Conservation (phyloP, 1,284 basidiomycete genomes). For the Apiotrichum domesticum region DNA sequence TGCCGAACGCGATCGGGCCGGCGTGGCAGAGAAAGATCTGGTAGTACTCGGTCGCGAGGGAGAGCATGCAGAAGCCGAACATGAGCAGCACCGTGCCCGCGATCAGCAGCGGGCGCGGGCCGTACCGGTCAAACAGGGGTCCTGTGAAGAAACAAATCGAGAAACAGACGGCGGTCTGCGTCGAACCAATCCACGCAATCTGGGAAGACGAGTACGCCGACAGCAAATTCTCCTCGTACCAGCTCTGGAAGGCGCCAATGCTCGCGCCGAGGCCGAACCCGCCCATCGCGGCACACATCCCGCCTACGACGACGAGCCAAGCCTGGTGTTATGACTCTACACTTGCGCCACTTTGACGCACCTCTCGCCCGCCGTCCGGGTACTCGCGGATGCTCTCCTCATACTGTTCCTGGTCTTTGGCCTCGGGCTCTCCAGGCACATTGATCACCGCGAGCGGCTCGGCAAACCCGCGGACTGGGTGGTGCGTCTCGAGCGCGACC, state of each 20-base stretch:
- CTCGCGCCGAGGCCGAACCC: conserved; percentile 17
- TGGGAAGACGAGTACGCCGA: conserved; percentile 19
- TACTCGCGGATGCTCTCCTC: too few species aligned
- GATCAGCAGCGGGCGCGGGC: conserved; percentile 23
- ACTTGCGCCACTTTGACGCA: too few species aligned
- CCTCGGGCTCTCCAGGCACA: too few species aligned
- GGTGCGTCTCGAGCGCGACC: too few species aligned
- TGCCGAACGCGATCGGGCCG: conserved; percentile 25
- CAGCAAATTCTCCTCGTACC: conserved; percentile 21
- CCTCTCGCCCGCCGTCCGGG: too few species aligned
- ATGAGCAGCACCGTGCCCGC: conserved; percentile 16
- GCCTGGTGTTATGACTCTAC: conserved; percentile 1
- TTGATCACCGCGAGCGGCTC: too few species aligned
- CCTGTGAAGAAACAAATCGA: conserved; percentile 25
- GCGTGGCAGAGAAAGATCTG: conserved; percentile 29
- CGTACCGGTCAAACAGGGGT: conserved; percentile 29
- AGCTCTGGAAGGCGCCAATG: conserved; percentile 19
- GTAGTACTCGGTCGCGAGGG: conserved; percentile 25
- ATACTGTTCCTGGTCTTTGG: too few species aligned
- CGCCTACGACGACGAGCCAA: conserved; percentile 12
- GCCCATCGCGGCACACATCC: conserved; percentile 14
- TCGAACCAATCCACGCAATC: conserved; percentile 29
- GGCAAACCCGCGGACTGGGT: too few species aligned
- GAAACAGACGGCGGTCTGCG: conserved; percentile 27
- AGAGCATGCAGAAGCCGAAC: conserved; percentile 23